Evolutionary conservation across 2,329 filamentous ascomycete species (phyloP), one percentile per base, ranked within the genome.

Genomic region (Pseudophaeomoniella oleicola): DNA sequence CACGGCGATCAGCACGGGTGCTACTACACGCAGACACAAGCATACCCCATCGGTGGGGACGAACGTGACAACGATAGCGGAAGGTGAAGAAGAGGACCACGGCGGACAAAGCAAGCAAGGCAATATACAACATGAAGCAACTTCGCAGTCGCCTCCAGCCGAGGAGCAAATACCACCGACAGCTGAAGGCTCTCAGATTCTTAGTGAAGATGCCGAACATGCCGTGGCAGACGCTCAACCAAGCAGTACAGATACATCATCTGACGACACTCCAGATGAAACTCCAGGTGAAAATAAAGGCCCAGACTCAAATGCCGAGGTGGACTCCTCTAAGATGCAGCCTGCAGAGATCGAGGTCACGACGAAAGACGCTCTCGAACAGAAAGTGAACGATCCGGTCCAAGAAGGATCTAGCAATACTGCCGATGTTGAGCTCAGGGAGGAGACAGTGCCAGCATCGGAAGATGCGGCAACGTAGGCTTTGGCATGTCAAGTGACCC

Each of bases 1-100:
- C 60, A 74, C 44, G 57, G 70, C 59, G 46, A 64, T 61, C 53
- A 73, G 57, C 50, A 72, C 54, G 44, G 72, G 55, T 45, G 74
- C 79, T 37, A 92, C 84, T 49, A 88, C 84, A 4, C 77, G 87
- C 52, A 72, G 85, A 44, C 85, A 94, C 55, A 78, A 84, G 48
- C 81, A 83, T 54, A 87, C 78, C 44, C 81, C 82, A 16, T 88
- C 82, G 11, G 79, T 81, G 11, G 79, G 82, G 34, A 84, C 78
- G 37, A 72, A 78, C 3, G 81, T 94, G 14, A 76, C 78, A 1
- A 90, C 84, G 0, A 85, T 93, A 11, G 70, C 84, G 22, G 85
- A 93, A 53, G 76, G 84, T 35, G 78, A 82, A 38, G 85, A 92
- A 49, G 86, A 93, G 41, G 75, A 81, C 13, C 54, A 60, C 22